These are phyloP conservation scores for Metschnikowia aberdeeniae DNA, from an alignment of 805 yeast genomes.

Conservation along the genomic window DNA sequence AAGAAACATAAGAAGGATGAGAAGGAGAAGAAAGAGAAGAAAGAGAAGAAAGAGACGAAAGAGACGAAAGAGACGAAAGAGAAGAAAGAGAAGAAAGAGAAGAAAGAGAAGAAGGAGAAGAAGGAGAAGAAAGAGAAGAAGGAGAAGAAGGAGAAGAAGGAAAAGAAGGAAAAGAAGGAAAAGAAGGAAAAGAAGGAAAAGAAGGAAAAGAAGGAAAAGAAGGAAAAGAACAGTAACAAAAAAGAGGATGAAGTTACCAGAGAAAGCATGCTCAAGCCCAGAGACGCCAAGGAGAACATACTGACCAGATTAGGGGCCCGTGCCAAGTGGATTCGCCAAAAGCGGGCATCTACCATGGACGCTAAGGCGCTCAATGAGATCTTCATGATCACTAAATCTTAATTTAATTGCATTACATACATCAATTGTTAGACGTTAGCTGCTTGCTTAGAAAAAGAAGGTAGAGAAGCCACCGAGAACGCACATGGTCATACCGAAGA, in stretches of 20 bases:
- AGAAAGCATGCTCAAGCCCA: slow-evolving; percentile 24
- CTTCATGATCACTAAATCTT: slow-evolving; percentile 68
- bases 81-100: slow-evolving; percentile 3
- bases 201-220: slow-evolving; percentile 20
- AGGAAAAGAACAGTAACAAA: slow-evolving; percentile 11
- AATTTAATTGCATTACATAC: slow-evolving; percentile 2
- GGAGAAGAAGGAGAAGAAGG: slow-evolving; percentile 3
- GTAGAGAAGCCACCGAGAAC: slow-evolving; percentile 45
- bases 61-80: slow-evolving; percentile 18
- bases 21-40: slow-evolving; percentile 10
- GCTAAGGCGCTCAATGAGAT: slow-evolving; percentile 86
- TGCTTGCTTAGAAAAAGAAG: slow-evolving; percentile 21
- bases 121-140: not conserved
- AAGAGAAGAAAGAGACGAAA: slow-evolving; percentile 29
- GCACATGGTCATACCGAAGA: slow-evolving; percentile 32
- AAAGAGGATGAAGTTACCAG: slow-evolving; percentile 28
- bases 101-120: slow-evolving; percentile 11
- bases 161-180: slow-evolving; percentile 19
- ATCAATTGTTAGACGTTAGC: not conserved
- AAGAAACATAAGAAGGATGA: slow-evolving; percentile 1
- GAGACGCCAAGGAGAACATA: slow-evolving; percentile 17
- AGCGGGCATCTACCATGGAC: slow-evolving; percentile 89
- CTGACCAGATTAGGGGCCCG: slow-evolving; percentile 55
- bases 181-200: slow-evolving; percentile 16
- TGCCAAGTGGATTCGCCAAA: slow-evolving; percentile 83